phyloP scores from a whole-genome alignment of 2,329 filamentous ascomycete genomes.

The Chaetomiaceae sp. region DNA sequence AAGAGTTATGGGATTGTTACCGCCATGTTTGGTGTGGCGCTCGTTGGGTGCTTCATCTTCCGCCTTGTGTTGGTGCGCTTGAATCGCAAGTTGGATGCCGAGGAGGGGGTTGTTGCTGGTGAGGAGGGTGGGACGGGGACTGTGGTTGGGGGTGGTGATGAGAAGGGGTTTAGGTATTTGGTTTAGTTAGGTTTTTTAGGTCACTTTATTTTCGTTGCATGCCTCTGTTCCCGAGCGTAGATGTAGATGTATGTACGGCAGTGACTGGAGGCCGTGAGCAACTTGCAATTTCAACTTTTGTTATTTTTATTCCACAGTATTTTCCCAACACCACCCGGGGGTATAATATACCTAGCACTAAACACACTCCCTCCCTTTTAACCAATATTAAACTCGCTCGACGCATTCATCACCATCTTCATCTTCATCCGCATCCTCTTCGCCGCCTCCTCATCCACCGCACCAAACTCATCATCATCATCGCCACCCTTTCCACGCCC shows the following conservation, averaged over 20 bases:
- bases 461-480: conserved; percentile 36
- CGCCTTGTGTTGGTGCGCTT: conserved; percentile 41
- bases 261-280: too few relatives aligned
- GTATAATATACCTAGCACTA: not conserved
- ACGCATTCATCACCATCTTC: conserved; percentile 27
- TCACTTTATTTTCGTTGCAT: too few relatives aligned
- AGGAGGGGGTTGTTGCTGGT: conserved; percentile 30
- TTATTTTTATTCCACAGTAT: too few relatives aligned
- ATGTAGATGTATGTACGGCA: too few relatives aligned
- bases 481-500: conserved; percentile 34
- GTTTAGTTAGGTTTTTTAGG: conserved; percentile 21
- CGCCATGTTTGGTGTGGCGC: conserved; percentile 58
- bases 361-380: conserved; percentile 1
- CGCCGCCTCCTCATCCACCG: conserved; percentile 53
- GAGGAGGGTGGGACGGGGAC: conserved; percentile 4
- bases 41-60: conserved; percentile 47
- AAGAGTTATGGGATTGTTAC: conserved; percentile 61
- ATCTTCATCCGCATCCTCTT: conserved; percentile 44
- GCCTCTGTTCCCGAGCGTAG: too few relatives aligned
- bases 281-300: not conserved
- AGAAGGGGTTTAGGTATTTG: conserved; percentile 24
- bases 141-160: conserved; percentile 32
- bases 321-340: conserved; percentile 4
- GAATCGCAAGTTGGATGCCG: conserved; percentile 43
- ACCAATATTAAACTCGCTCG: conserved; percentile 27